A percentile compares a stretch with the other conserved stretches of the same genome.
These are phyloP conservation scores for Hygrophorus russula DNA, from an alignment of 768 basidiomycete species.

Conservation along the genomic window DNA sequence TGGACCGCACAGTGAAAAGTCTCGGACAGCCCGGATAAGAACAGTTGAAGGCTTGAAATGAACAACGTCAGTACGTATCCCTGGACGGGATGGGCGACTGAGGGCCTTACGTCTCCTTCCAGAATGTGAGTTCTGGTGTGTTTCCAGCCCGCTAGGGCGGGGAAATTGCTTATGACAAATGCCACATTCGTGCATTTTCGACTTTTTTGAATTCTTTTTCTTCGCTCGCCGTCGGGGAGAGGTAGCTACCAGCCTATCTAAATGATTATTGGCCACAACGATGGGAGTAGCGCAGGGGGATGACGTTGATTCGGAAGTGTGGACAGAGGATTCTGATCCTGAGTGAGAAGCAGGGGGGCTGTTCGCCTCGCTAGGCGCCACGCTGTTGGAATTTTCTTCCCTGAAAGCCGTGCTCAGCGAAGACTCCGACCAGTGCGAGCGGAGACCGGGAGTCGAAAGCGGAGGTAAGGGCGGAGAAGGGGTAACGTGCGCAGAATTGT, in stretches of 20 bases:
- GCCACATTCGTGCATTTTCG: slow-evolving; percentile 44
- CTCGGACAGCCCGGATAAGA: slow-evolving; percentile 49
- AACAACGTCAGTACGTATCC: neutral
- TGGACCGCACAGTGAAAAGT: slow-evolving; percentile 69
- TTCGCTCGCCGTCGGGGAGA: neutral
- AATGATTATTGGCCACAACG: too few relatives aligned
- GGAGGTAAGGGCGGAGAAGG: too few relatives aligned
- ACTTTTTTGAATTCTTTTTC: slow-evolving; percentile 26
- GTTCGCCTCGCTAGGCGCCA: neutral
- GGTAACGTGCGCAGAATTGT: too few relatives aligned
- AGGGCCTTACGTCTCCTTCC: slow-evolving; percentile 35
- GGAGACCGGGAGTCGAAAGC: neutral
- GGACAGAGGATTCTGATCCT: neutral
- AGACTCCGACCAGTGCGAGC: neutral
- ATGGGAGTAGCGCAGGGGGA: too few relatives aligned
- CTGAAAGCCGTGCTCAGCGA: neutral
- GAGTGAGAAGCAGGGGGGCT: neutral
- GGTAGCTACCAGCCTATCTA: too few relatives aligned
- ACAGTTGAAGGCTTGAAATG: slow-evolving; percentile 35
- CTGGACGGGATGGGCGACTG: neutral
- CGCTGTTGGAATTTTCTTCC: neutral
- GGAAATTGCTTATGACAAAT: slow-evolving; percentile 43
- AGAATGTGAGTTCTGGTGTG: slow-evolving; percentile 50
- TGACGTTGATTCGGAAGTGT: neutral
- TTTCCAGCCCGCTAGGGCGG: slow-evolving; percentile 43